phyloP scores from a whole-genome alignment of 345 rosid genomes.

The Toxicodendron radicans region DNA sequence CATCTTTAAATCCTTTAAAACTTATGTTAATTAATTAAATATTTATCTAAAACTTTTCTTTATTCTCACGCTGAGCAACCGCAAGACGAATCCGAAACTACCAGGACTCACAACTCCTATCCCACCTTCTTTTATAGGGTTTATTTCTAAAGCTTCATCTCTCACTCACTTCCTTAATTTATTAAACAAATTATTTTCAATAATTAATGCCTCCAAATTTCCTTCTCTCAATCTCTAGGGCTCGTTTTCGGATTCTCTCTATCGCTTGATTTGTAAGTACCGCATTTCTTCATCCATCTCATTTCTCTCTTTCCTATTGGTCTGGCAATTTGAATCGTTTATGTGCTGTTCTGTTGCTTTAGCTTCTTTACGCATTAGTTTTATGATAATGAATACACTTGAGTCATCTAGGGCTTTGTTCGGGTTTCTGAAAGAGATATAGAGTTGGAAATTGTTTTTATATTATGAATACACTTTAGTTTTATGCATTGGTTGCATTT shows the following conservation, averaged over 20 bases:
- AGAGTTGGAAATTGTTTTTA: too few species aligned
- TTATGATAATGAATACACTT: neutral
- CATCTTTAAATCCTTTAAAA: too few species aligned
- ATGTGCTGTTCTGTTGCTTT: neutral
- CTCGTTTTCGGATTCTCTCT: neutral
- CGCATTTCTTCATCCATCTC: neutral
- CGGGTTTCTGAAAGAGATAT: too few species aligned
- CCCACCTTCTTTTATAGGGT: neutral
- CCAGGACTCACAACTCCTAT: too few species aligned
- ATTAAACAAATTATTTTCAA: neutral
- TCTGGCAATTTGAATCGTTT: neutral
- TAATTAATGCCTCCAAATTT: neutral
- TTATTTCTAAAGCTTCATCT: neutral
- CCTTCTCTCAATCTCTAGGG: neutral
- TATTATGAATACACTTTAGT: neutral
- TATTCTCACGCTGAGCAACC: neutral
- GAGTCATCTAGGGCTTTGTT: too few species aligned
- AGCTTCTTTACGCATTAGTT: neutral
- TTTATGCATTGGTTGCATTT: neutral
- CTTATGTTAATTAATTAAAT: too few species aligned
- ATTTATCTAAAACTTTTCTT: too few species aligned
- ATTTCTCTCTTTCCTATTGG: neutral
- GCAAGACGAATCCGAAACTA: neutral
- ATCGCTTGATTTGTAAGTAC: slow-evolving; percentile 11
- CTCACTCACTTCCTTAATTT: too few species aligned